Base-by-base conservation (phyloP, 2,329 filamentous ascomycete genomes). In the Westerdykella ornata region DNA sequence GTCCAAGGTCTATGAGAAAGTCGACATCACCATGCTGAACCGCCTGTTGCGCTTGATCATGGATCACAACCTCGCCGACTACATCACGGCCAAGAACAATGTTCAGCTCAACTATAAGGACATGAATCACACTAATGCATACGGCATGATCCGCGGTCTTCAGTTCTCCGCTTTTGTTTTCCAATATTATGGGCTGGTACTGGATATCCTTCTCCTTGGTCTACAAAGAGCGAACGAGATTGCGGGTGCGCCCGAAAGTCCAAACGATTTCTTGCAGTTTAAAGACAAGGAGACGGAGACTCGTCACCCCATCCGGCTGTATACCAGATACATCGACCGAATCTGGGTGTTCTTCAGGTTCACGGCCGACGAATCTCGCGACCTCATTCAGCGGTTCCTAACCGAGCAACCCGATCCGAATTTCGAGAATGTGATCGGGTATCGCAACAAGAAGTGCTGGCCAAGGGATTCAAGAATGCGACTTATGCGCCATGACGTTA, bases 391-490 rank as follows among this genome's bases (percentile, higher is more conserved):
- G 65, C 84, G 92, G 8, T 98, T 97, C 75, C 74, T 98, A 53
- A 98, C 94, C 0, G 94, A 98, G 63, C 90, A 98, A 60, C 92
- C 92, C 0, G 94, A 98, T 66, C 92, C 92, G 2, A 98, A 98
- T 62, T 98, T 98, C 52, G 92, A 98, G 65, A 98, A 98, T 51
- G 92, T 98, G 32, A 97, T 98, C 55, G 92, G 92, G 0, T 98
- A 97, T 68, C 89, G 87, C 72, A 98, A 94, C 70, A 98, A 98
- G 75, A 98, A 97, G 66, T 98, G 94, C 69, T 98, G 92, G 92
- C 94, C 92, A 32, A 81, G 92, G 56, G 92, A 98, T 64, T 96
- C 89, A 17, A 81, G 92, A 38, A 98, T 98, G 94, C 84, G 94
- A 35, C 70, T 98, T 56, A 98, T 98, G 92, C 82, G 92, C 48